Evolutionary conservation across 495 filamentous ascomycete genomes (phyloP).

Genomic region (Cairneyella variabilis): DNA sequence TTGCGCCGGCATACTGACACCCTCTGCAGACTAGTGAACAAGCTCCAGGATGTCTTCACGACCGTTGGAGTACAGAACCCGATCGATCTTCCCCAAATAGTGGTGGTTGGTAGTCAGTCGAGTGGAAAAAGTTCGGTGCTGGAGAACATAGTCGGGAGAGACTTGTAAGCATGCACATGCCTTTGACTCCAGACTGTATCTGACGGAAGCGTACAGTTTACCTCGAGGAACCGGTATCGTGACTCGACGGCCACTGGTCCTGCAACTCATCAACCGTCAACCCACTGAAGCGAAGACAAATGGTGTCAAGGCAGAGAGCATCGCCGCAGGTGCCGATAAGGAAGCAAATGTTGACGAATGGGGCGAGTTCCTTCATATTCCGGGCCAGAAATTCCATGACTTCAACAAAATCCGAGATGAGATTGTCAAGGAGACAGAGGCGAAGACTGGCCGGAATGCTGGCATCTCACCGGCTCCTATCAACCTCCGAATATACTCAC

Average conservation of each 20-base stretch:
- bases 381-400: constrained; percentile 96
- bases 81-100: constrained; percentile 98
- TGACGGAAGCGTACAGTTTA: constrained; percentile 53
- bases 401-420: constrained; percentile 99
- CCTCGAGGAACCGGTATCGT: constrained; percentile 98
- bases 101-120: constrained; percentile 96
- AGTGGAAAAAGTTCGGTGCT: constrained; percentile 99
- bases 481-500: constrained; percentile 95
- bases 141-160: constrained; percentile 97
- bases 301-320: constrained; percentile 67
- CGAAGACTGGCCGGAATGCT: constrained; percentile 93
- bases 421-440: constrained; percentile 94
- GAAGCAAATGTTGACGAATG: constrained; percentile 93
- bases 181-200: constrained; percentile 4
- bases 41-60: constrained; percentile 98
- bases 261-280: constrained; percentile 94
- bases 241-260: constrained; percentile 89
- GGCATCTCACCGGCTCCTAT: constrained; percentile 95
- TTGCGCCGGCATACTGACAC: constrained; percentile 24
- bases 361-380: constrained; percentile 98
- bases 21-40: constrained; percentile 82
- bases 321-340: constrained; percentile 62
- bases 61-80: constrained; percentile 99
- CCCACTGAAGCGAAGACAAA: constrained; percentile 56
- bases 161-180: constrained; percentile 68